These are phyloP conservation scores for Theobroma cacao DNA, from an alignment of 345 rosid genomes.

Conservation along the genomic window DNA sequence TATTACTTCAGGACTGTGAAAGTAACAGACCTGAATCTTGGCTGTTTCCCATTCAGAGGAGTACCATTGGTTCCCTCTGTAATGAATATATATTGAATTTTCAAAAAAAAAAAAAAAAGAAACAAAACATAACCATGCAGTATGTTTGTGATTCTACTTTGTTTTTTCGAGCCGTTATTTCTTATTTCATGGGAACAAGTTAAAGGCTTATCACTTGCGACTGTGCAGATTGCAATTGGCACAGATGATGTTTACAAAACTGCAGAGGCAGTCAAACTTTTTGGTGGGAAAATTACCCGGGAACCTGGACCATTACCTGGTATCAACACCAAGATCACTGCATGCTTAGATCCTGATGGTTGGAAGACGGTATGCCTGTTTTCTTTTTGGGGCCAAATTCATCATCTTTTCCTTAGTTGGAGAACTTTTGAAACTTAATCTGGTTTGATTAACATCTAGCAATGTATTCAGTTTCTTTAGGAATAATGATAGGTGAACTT, in stretches of 20 bases:
- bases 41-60: no score
- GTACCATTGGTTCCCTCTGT: no score
- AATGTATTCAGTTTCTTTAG: no score
- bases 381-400: neutral
- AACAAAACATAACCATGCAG: neutral
- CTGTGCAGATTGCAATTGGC: slow-evolving; percentile 86
- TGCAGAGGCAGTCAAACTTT: slow-evolving; percentile 78
- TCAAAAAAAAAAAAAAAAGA: no score
- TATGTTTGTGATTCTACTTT: neutral
- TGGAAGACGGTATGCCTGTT: slow-evolving; percentile 81
- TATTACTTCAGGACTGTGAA: no score
- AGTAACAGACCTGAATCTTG: no score
- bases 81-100: no score
- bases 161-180: neutral
- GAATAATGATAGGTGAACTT: no score
- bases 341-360: slow-evolving; percentile 97
- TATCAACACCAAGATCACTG: slow-evolving; percentile 89
- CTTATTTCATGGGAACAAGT: neutral
- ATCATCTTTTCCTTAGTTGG: no score
- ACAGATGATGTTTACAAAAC: slow-evolving; percentile 96
- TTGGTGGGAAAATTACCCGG: slow-evolving; percentile 86
- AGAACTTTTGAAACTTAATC: no score
- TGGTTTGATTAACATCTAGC: no score
- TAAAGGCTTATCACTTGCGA: neutral
- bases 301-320: slow-evolving; percentile 99